Evolutionary conservation across 345 rosid species (phyloP).

Genomic region (Gossypium turneri): DNA sequence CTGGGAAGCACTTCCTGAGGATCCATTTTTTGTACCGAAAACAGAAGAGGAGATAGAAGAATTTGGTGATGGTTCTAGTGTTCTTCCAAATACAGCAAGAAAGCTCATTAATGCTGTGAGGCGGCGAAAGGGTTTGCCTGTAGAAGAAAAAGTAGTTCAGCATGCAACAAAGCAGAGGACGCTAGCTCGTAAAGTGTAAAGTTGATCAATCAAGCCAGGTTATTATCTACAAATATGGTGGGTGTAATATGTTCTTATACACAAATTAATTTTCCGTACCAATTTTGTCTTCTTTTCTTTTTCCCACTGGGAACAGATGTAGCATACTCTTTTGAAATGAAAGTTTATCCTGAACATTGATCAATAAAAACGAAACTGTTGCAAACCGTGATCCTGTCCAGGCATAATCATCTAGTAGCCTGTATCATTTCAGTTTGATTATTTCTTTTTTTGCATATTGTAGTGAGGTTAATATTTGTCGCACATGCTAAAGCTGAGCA

Average conservation of each 20-base stretch:
- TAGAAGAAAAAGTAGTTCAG: constrained; percentile 86
- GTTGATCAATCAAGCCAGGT: not conserved
- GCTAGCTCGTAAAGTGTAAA: constrained; percentile 64
- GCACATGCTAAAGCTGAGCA: not conserved
- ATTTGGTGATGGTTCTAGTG: constrained; percentile 87
- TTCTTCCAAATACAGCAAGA: constrained; percentile 74
- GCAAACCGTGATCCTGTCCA: not conserved
- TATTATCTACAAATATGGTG: not conserved
- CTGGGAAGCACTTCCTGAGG: constrained; percentile 83
- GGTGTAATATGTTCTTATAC: not conserved
- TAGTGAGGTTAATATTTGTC: not conserved
- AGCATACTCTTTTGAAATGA: not conserved
- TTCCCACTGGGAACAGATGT: not conserved
- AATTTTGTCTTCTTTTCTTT: not conserved
- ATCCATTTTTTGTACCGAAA: constrained; percentile 84
- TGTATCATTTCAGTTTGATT: not conserved
- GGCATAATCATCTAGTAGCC: not conserved
- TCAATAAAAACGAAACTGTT: not conserved
- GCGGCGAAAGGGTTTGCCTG: constrained; percentile 73
- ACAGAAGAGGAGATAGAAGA: constrained; percentile 75
- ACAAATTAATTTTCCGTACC: not conserved
- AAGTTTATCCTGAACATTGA: constrained; percentile 1
- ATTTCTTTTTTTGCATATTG: not conserved
- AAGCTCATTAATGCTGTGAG: constrained; percentile 77
- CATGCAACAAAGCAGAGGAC: constrained; percentile 87